Base-by-base conservation (phyloP, 2,329 filamentous ascomycete genomes). In the Grosmannia serpens region DNA sequence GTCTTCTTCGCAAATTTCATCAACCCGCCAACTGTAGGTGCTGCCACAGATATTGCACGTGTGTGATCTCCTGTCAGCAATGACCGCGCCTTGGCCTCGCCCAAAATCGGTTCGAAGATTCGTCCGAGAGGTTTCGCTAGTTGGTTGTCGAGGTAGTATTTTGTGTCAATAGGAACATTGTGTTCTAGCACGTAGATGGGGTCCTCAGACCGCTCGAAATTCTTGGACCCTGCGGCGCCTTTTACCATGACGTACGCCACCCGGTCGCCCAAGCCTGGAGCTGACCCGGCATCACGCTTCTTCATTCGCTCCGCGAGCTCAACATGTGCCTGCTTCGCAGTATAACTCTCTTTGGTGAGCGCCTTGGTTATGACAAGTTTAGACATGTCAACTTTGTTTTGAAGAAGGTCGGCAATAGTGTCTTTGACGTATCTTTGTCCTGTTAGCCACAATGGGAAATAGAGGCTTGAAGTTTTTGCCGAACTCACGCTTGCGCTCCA, bases 1-100 rank as follows among this genome's bases (percentile, higher is more conserved):
- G 94, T 99, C 77, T 95, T 96, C 76, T 96, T 96, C 38, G 94
- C 83, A 69, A 97, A 99, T 74, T 95, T 96, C 94, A 99, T 99
- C 63, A 99, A 77, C 0, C 94, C 94, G 59, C 94, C 94, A 62
- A 96, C 83, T 0, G 88, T 88, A 0, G 95, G 92, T 24, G 90
- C 94, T 3, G 92, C 91, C 27, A 97, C 90, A 1, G 90, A 88
- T 64, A 99, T 95, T 53, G 88, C 84, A n/a, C 94, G 87, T 10
- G 94, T 99, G 73, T 99, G 94, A 65, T 91, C 94, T 60, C 94
- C 94, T 5, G 88, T 91, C 33, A 99, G 82, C 24, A 99, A 79
- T 47, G 88, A 88, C 54, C 84, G 85, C 5, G 91, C 90, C 70
- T 94, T 95, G 41, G 60, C 56, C 73, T 96, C 91, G 27, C 94